Evolutionary conservation across 306 rosid species (phyloP).

Genomic region (Pterocarpus santalinus): DNA sequence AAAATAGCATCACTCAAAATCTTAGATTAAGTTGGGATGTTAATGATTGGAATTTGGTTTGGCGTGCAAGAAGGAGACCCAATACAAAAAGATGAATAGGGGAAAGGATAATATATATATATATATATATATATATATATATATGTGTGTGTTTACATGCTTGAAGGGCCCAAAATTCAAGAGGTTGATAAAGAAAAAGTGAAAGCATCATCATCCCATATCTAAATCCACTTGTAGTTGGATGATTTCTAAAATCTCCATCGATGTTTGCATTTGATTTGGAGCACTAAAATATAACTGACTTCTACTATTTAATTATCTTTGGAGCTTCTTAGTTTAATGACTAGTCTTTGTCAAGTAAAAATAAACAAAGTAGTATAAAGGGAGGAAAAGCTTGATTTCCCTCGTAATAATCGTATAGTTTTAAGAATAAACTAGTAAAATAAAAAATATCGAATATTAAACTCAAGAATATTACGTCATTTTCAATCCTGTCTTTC

Average conservation of each 20-base stretch:
- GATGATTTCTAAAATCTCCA: slow-evolving; percentile 23
- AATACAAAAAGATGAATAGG: slow-evolving; percentile 4
- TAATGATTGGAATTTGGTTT: slow-evolving; percentile 48
- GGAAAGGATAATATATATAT: not conserved
- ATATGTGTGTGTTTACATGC: not conserved
- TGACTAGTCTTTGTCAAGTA: slow-evolving; percentile 4
- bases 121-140: not conserved
- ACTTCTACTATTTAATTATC: not conserved
- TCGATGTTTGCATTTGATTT: slow-evolving; percentile 24
- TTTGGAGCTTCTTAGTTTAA: not conserved
- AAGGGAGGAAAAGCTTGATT: not conserved
- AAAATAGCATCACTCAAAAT: slow-evolving; percentile 40
- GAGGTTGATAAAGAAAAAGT: slow-evolving; percentile 32
- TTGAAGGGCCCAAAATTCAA: slow-evolving; percentile 42
- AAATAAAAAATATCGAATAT: not conserved
- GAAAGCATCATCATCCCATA: slow-evolving; percentile 41
- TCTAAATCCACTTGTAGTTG: slow-evolving; percentile 41
- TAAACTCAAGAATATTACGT: not conserved
- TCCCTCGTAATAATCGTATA: not conserved
- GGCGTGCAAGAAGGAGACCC: slow-evolving; percentile 50
- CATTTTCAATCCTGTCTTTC: not conserved
- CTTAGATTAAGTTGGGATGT: slow-evolving; percentile 26
- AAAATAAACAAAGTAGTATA: not conserved
- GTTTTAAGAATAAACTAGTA: not conserved
- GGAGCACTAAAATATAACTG: slow-evolving; percentile 25